Evolutionary conservation across 2,329 filamentous ascomycete species (phyloP).

Genomic region (Bipolaris oryzae): DNA sequence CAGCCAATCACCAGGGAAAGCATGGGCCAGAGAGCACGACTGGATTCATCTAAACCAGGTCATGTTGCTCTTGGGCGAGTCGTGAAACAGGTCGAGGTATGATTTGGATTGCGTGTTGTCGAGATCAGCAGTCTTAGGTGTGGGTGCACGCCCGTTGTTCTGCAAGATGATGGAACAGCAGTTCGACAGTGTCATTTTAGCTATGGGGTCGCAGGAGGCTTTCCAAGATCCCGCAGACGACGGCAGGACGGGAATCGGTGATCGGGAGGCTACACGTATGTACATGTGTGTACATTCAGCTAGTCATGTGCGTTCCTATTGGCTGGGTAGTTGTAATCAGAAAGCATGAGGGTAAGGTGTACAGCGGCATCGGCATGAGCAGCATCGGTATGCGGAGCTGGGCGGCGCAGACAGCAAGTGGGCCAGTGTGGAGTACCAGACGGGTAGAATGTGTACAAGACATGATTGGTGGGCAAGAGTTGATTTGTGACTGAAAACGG

Average conservation of each 20-base stretch:
- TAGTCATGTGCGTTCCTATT: constrained; percentile 3
- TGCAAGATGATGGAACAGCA: constrained; percentile 2
- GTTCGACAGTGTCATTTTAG: constrained; percentile 12
- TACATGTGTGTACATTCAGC: background rate
- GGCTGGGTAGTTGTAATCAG: constrained; percentile 4
- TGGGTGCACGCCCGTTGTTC: background rate
- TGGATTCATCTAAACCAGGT: background rate
- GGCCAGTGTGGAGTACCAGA: constrained; percentile 13
- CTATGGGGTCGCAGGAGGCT: constrained; percentile 6
- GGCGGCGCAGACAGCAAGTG: constrained; percentile 14
- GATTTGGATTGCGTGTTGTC: background rate
- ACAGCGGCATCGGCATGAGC: background rate
- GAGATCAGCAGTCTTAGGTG: background rate
- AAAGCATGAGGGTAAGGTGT: background rate
- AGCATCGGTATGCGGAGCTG: constrained; percentile 12
- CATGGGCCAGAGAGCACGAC: background rate
- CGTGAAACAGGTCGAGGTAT: background rate
- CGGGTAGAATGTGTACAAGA: constrained; percentile 2
- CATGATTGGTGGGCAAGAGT: constrained; percentile 14
- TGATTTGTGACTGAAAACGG: background rate
- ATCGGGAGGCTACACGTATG: constrained; percentile 5
- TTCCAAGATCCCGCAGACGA: constrained; percentile 19
- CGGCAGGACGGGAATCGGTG: constrained; percentile 18
- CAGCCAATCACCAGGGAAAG: background rate
- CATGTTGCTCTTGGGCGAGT: background rate